Base-by-base conservation (phyloP, 306 rosid genomes). In the Dryas drummondii region DNA sequence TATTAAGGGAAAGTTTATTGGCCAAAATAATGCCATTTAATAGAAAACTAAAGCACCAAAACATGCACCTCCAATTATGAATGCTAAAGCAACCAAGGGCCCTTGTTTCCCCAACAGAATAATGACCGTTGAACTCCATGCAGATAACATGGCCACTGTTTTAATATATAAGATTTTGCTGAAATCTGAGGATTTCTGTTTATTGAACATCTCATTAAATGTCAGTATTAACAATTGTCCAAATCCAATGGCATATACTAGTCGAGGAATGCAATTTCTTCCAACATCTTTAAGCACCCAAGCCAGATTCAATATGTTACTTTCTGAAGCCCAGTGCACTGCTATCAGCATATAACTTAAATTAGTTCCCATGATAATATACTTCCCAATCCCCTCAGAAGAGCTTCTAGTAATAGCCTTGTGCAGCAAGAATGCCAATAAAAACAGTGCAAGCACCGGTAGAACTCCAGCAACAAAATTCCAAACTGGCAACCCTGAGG, bases 61-160 rank as follows among this genome's bases (percentile, higher is more conserved):
- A 32, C 77, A 41, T 27, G 63, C 76, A 94, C 98, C 98, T 91
- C 96, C 98, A 79, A 86, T 66, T 62, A 88, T 9, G 72, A 92
- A 88, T 57, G 87, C 91, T 44, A 90, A 73, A 63, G 93, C 96
- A 76, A 91, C 78, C 80, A 89, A 67, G 75, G 98, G 84, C 68
- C 98, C 98, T 82, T 94, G 98, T 79, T 87, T 91, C 75, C 98
- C 97, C 8, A 91, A 87, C 63, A 94, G 93, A 82, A 94, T 88
- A 66, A 94, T 90, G 82, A 90, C 46, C 51, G 89, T 82, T 52
- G 98, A 82, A 84, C 98, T 91, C 84, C 93, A 91, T 1, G 87
- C 84, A 66, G 96, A 88, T 80, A 91, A 63, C 77, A 85, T 72
- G 82, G 96, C 89, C n/a, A 75, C 79, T 59, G 94, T 72, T 85